phyloP scores from a whole-genome alignment of 1,284 basidiomycete species.

The Ustilago nuda region DNA sequence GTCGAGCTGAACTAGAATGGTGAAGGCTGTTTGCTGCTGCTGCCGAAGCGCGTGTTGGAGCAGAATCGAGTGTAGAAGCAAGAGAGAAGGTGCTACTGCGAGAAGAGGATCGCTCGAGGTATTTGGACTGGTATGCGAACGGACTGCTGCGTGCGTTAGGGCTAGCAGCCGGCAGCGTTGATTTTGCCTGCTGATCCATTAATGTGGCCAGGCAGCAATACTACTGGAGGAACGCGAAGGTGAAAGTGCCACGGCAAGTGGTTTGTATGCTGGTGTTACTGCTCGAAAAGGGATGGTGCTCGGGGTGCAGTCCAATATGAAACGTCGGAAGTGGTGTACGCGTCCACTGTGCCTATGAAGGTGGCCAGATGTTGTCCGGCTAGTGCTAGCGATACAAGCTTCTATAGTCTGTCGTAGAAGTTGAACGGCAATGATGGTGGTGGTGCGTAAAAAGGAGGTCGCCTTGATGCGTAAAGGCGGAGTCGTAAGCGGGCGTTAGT shows the following conservation, averaged over 20 bases:
- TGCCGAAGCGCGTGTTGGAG: conserved; percentile 6
- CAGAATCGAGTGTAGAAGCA: conserved; percentile 25
- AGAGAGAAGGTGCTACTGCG: conserved; percentile 60
- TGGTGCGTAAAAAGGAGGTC: conserved; percentile 2
- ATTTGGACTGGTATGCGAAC: conserved; percentile 64
- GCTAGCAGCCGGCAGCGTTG: conserved; percentile 48
- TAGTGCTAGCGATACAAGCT: too few species aligned
- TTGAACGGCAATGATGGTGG: background rate
- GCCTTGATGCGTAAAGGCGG: background rate
- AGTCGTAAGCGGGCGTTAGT: background rate
- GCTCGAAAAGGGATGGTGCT: background rate
- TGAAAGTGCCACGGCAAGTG: background rate
- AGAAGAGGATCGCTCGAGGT: conserved; percentile 61
- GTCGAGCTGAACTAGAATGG: conserved; percentile 51
- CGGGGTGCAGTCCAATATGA: too few species aligned
- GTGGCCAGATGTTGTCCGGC: too few species aligned
- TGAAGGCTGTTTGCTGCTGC: conserved; percentile 38
- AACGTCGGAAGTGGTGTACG: too few species aligned
- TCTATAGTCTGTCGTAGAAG: too few species aligned
- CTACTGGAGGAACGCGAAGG: background rate
- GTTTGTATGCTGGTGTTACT: background rate
- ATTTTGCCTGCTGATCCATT: conserved; percentile 52
- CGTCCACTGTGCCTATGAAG: too few species aligned
- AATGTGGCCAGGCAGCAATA: conserved; percentile 8
- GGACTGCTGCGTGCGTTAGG: conserved; percentile 54